These are phyloP conservation scores for Inga laurina DNA, from an alignment of 306 rosid genomes.

Conservation along the genomic window DNA sequence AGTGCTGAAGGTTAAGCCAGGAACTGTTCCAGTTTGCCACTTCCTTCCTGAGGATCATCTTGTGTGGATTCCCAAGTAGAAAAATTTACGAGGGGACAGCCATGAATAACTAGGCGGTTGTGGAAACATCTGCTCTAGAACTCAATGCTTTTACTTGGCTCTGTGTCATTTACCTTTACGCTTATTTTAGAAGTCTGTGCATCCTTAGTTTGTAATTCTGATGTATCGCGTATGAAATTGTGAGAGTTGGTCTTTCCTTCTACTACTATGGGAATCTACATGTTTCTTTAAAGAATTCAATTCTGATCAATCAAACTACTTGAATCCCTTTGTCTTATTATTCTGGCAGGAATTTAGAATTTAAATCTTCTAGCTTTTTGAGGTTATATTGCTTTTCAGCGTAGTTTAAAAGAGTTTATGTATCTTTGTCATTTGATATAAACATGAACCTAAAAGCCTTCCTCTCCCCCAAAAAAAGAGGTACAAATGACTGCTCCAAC, in stretches of 20 bases:
- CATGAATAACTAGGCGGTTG: conserved; percentile 20
- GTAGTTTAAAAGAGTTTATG: background rate
- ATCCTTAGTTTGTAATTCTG: background rate
- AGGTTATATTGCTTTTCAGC: background rate
- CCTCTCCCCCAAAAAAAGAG: background rate
- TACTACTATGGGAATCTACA: background rate
- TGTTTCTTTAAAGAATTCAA: background rate
- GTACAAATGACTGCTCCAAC: background rate
- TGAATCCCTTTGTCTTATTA: background rate
- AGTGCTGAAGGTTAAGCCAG: conserved; percentile 76
- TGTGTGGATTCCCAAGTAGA: conserved; percentile 64
- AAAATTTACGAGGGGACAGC: background rate
- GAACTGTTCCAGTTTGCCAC: conserved; percentile 81
- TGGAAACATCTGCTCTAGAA: conserved; percentile 4
- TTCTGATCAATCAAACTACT: background rate
- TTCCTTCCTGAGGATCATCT: conserved; percentile 85
- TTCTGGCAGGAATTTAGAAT: background rate
- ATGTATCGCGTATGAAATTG: conserved; percentile 1
- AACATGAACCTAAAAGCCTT: background rate
- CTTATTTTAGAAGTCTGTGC: background rate
- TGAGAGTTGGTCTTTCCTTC: background rate
- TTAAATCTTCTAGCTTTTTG: background rate
- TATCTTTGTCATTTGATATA: background rate
- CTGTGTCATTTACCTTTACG: conserved; percentile 4
- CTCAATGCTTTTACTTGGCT: background rate